Evolutionary conservation across 257 asterid genomes (phyloP).

Genomic region (Forsythia viridissima): DNA sequence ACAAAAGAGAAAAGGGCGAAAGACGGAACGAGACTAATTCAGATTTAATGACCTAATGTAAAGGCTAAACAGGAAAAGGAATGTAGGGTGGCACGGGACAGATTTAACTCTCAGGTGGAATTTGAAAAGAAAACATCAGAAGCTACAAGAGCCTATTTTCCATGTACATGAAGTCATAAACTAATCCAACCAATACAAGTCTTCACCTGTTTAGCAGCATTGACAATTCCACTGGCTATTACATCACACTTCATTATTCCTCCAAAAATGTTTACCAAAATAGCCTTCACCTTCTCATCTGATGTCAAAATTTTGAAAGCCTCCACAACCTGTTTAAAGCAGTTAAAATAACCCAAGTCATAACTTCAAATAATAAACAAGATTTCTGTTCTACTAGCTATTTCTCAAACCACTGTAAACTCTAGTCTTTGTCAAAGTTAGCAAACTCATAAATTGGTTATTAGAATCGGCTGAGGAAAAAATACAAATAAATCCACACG

Average conservation of each 20-base stretch:
- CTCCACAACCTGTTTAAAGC: conserved; percentile 79
- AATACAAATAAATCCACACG: background rate
- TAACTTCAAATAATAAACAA: conserved; percentile 8
- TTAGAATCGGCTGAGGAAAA: background rate
- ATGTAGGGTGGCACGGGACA: background rate
- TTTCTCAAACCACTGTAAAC: conserved; percentile 12
- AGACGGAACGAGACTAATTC: background rate
- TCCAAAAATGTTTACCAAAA: conserved; percentile 95
- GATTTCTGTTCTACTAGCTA: background rate
- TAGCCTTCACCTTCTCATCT: conserved; percentile 96
- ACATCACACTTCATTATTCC: conserved; percentile 99
- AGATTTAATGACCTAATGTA: background rate
- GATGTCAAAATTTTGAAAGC: conserved; percentile 96
- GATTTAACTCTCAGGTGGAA: background rate
- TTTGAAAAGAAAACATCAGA: background rate
- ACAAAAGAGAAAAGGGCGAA: background rate
- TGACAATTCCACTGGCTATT: conserved; percentile 96
- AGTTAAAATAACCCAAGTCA: conserved; percentile 10
- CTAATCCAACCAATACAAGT: background rate
- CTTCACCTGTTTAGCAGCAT: conserved; percentile 90
- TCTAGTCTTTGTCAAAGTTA: background rate
- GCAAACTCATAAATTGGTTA: background rate
- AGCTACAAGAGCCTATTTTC: background rate
- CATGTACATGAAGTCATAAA: background rate
- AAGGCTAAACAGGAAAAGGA: background rate